Percentiles rank a stretch among this genome's conserved stretches.
Evolutionary conservation across 805 yeast genomes (phyloP).

Genomic region (Ogataea chonburiensis): DNA sequence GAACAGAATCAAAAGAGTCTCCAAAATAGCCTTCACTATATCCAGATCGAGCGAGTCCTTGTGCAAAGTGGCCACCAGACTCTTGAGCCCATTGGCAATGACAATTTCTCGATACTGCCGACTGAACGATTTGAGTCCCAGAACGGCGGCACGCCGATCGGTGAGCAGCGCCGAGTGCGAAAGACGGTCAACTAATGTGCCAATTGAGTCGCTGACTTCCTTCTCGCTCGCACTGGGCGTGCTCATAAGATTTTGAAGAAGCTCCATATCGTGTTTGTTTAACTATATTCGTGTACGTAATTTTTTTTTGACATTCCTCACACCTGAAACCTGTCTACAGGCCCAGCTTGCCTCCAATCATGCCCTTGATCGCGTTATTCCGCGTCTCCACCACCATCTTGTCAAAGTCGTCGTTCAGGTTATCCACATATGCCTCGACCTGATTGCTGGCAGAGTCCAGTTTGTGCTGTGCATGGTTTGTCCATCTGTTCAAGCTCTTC

Average conservation of each 20-base stretch:
- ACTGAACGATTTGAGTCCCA: slow-evolving; percentile 84
- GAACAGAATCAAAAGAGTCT: slow-evolving; percentile 79
- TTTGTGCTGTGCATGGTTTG: slow-evolving; percentile 22
- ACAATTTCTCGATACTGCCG: slow-evolving; percentile 88
- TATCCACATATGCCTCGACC: slow-evolving; percentile 28
- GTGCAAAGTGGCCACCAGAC: slow-evolving; percentile 61
- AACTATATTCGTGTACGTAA: slow-evolving; percentile 2
- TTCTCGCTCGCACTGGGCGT: slow-evolving; percentile 34
- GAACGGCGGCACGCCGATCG: slow-evolving; percentile 88
- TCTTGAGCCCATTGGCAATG: slow-evolving; percentile 80
- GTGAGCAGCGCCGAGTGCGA: slow-evolving; percentile 76
- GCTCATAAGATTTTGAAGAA: slow-evolving; percentile 35
- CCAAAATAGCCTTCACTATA: slow-evolving; percentile 75
- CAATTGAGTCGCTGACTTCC: slow-evolving; percentile 74
- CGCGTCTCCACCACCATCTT: slow-evolving; percentile 30
- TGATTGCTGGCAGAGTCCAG: slow-evolving; percentile 27
- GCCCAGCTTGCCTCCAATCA: slow-evolving; percentile 25
- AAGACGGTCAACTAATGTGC: slow-evolving; percentile 84
- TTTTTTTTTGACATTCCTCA: slow-evolving; percentile 9
- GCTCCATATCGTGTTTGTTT: slow-evolving; percentile 29
- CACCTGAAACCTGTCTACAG: slow-evolving; percentile 14
- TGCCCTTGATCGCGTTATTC: slow-evolving; percentile 31
- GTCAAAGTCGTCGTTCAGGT: slow-evolving; percentile 34
- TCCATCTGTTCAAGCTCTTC: slow-evolving; percentile 22
- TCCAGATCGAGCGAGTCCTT: slow-evolving; percentile 67